Conservation (phyloP, 2,329 filamentous ascomycete genomes). For the Biscogniauxia mediterranea region DNA sequence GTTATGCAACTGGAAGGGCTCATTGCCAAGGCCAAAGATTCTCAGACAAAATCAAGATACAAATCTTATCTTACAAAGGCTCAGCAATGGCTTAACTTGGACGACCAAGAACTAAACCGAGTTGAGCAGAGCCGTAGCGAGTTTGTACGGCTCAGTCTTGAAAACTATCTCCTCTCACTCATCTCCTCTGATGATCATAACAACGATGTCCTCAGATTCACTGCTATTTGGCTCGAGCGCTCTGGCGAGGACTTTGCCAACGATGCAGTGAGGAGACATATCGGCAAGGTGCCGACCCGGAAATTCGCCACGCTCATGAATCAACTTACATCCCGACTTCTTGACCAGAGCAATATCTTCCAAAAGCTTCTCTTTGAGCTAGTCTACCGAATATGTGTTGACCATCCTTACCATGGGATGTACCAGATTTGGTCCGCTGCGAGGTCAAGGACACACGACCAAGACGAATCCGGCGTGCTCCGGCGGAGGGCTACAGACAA, state of each 20-base stretch:
- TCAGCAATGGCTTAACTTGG: slow-evolving; percentile 86
- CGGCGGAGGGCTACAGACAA: slow-evolving; percentile 71
- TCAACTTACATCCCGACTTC: slow-evolving; percentile 88
- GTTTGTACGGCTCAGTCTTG: slow-evolving; percentile 83
- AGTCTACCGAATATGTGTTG: slow-evolving; percentile 79
- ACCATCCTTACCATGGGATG: slow-evolving; percentile 96
- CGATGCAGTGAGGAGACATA: slow-evolving; percentile 66
- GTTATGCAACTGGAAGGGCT: slow-evolving; percentile 68
- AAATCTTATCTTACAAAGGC: slow-evolving; percentile 66
- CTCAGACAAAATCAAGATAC: slow-evolving; percentile 55
- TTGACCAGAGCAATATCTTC: slow-evolving; percentile 68
- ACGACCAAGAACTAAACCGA: slow-evolving; percentile 80
- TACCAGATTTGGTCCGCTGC: slow-evolving; percentile 90
- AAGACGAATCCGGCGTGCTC: slow-evolving; percentile 72
- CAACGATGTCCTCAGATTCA: slow-evolving; percentile 87
- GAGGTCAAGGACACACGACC: slow-evolving; percentile 64
- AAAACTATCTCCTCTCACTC: slow-evolving; percentile 88
- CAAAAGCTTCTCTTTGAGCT: slow-evolving; percentile 72
- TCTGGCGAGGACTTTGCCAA: slow-evolving; percentile 76
- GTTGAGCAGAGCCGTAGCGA: slow-evolving; percentile 73
- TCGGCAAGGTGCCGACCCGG: slow-evolving; percentile 75
- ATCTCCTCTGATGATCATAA: slow-evolving; percentile 84
- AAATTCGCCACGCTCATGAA: slow-evolving; percentile 96
- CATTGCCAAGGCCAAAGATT: slow-evolving; percentile 48
- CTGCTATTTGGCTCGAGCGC: slow-evolving; percentile 89